Conservation (phyloP, 345 rosid species). For the Atalantia buxifolia region DNA sequence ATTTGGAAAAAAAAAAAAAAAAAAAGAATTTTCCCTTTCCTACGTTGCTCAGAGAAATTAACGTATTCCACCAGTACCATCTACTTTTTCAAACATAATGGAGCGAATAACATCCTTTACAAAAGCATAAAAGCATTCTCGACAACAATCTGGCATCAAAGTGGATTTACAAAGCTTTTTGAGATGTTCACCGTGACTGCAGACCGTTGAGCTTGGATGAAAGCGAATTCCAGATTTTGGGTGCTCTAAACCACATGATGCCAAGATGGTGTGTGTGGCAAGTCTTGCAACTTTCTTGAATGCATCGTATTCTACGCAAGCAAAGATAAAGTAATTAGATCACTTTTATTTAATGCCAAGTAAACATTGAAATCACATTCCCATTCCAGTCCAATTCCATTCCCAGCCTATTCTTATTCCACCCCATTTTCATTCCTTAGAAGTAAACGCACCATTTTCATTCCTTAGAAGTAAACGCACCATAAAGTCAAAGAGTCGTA, state of each 20-base stretch:
- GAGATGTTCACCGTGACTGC: constrained; percentile 30
- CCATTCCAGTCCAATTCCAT: too few relatives aligned
- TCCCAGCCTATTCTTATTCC: too few relatives aligned
- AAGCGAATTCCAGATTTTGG: constrained; percentile 19
- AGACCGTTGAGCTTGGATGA: constrained; percentile 15
- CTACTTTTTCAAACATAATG: constrained; percentile 14
- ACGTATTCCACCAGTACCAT: neutral
- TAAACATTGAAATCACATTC: too few relatives aligned
- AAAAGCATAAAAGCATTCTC: constrained; percentile 41
- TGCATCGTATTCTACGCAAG: constrained; percentile 32
- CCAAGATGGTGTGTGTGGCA: constrained; percentile 50
- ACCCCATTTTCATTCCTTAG: too few relatives aligned
- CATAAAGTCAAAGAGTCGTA: neutral
- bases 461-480: too few relatives aligned
- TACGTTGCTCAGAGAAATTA: neutral
- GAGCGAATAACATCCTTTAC: constrained; percentile 40
- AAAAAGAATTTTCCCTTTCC: neutral
- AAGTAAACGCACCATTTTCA: too few relatives aligned
- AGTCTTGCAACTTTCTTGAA: constrained; percentile 53
- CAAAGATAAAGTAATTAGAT: neutral
- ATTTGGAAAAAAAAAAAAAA: too few relatives aligned
- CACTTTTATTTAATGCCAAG: neutral
- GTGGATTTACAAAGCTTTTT: constrained; percentile 18
- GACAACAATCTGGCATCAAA: constrained; percentile 43
- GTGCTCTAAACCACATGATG: constrained; percentile 44